Percentiles rank a stretch among this genome's conserved stretches.
Conservation (phyloP, 208 protist species). For the Trypanosoma grayi region DNA sequence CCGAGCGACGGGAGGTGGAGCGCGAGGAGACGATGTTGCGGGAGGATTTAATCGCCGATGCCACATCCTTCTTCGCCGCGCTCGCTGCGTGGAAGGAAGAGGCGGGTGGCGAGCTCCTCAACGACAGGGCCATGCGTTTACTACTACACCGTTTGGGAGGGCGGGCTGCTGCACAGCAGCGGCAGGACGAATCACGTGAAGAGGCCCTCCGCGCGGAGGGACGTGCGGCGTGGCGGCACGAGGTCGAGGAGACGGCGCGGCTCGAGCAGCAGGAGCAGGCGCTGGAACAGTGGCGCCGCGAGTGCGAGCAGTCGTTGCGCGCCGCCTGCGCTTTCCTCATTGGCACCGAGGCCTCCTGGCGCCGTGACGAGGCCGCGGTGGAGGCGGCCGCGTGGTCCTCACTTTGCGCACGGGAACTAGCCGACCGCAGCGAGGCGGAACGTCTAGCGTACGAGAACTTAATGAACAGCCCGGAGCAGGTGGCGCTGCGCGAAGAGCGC, state of each 20-base stretch:
- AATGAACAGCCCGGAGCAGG: slow-evolving; percentile 76
- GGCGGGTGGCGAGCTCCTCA: not conserved
- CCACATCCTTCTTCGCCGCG: slow-evolving; percentile 15
- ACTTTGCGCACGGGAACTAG: slow-evolving; percentile 25
- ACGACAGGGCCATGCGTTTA: not conserved
- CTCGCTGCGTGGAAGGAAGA: slow-evolving; percentile 11
- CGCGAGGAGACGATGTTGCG: slow-evolving; percentile 28
- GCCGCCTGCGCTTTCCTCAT: slow-evolving; percentile 60
- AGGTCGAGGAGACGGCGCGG: slow-evolving; percentile 19
- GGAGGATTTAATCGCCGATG: slow-evolving; percentile 22
- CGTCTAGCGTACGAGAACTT: slow-evolving; percentile 59
- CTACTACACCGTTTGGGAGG: slow-evolving; percentile 25
- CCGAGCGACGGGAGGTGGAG: slow-evolving; percentile 19
- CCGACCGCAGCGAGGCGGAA: slow-evolving; percentile 40
- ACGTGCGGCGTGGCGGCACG: slow-evolving; percentile 50
- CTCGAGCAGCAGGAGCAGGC: slow-evolving; percentile 3
- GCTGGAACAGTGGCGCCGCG: slow-evolving; percentile 13
- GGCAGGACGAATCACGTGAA: slow-evolving; percentile 10
- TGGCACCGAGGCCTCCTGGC: slow-evolving; percentile 32
- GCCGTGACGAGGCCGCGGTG: slow-evolving; percentile 23
- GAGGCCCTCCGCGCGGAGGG: slow-evolving; percentile 40
- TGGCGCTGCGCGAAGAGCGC: slow-evolving; percentile 48
- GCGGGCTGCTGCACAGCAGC: slow-evolving; percentile 9
- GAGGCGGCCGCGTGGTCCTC: slow-evolving; percentile 24
- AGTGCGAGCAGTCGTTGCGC: slow-evolving; percentile 30